phyloP scores from a whole-genome alignment of 202 grass and related monocot species.

The Panicum virgatum region DNA sequence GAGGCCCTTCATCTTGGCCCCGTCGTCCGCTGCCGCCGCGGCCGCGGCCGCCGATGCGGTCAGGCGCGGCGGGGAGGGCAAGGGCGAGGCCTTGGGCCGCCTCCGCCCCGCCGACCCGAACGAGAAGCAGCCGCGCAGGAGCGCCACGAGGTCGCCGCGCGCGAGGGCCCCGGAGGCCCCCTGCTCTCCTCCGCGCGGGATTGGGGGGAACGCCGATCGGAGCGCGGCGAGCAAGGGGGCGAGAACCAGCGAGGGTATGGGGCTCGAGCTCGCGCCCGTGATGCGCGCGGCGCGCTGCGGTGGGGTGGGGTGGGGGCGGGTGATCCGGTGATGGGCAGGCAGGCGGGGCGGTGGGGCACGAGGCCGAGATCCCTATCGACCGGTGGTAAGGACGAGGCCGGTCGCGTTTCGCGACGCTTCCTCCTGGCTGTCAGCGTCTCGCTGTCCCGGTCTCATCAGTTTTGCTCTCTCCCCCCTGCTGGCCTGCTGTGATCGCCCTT shows the following conservation, averaged over 20 bases:
- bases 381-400: conserved; percentile 19
- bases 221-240: not conserved
- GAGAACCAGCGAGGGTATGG: too few relatives aligned
- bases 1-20: conserved; percentile 77
- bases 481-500: not conserved
- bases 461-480: not conserved
- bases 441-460: not conserved
- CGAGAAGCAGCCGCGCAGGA: conserved; percentile 57
- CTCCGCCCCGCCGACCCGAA: conserved; percentile 57
- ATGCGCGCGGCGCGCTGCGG: not conserved
- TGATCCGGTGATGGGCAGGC: conserved; percentile 21
- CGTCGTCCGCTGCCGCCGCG: conserved; percentile 39
- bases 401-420: conserved; percentile 48
- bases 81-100: conserved; percentile 47
- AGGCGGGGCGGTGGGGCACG: not conserved
- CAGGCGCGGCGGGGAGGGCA: conserved; percentile 41
- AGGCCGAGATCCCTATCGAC: conserved; percentile 44
- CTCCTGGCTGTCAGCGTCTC: conserved; percentile 25
- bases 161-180: not conserved
- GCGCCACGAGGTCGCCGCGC: conserved; percentile 30
- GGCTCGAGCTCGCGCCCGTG: not conserved
- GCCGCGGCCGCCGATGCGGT: conserved; percentile 18
- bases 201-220: not conserved
- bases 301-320: not conserved
- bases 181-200: conserved; percentile 18